Evolutionary conservation across 768 basidiomycete genomes (phyloP).

Genomic region (Serendipita sp.): DNA sequence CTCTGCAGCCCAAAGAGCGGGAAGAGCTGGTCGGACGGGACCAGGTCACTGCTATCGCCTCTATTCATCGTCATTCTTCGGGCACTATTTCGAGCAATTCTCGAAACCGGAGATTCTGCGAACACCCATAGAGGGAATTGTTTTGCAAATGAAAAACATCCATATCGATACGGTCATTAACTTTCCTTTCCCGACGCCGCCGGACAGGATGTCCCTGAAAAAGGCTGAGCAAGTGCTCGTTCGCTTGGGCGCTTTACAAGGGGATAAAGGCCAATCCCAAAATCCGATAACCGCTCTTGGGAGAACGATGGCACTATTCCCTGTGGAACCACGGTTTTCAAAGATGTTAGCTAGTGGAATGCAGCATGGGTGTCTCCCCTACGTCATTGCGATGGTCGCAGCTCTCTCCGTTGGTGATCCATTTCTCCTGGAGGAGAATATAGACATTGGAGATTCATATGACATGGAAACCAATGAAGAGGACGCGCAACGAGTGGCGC

Average conservation of each 20-base stretch:
- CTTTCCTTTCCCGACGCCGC: constrained; percentile 96
- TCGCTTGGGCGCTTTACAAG: constrained; percentile 66
- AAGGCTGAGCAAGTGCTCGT: constrained; percentile 70
- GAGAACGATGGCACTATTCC: constrained; percentile 84
- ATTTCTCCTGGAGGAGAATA: constrained; percentile 64
- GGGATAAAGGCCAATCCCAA: constrained; percentile 22
- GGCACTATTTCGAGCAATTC: constrained; percentile 80
- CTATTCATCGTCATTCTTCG: constrained; percentile 89
- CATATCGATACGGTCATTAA: constrained; percentile 92
- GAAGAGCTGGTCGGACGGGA: constrained; percentile 92
- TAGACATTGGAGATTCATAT: constrained; percentile 16
- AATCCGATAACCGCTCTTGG: constrained; percentile 78
- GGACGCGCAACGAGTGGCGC: constrained; percentile 19
- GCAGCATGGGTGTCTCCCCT: constrained; percentile 84
- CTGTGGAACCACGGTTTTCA: constrained; percentile 86
- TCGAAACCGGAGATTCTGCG: constrained; percentile 83
- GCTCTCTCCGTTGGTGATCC: constrained; percentile 90
- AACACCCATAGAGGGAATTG: constrained; percentile 91
- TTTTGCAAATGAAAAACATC: constrained; percentile 98
- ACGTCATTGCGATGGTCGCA: constrained; percentile 80
- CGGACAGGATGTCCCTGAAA: constrained; percentile 54
- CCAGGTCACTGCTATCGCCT: constrained; percentile 97
- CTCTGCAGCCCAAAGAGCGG: constrained; percentile 83
- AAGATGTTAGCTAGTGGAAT: constrained; percentile 78
- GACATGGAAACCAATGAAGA: not conserved